phyloP scores from a whole-genome alignment of 73 alveolate species.

The Loxodes magnus region DNA sequence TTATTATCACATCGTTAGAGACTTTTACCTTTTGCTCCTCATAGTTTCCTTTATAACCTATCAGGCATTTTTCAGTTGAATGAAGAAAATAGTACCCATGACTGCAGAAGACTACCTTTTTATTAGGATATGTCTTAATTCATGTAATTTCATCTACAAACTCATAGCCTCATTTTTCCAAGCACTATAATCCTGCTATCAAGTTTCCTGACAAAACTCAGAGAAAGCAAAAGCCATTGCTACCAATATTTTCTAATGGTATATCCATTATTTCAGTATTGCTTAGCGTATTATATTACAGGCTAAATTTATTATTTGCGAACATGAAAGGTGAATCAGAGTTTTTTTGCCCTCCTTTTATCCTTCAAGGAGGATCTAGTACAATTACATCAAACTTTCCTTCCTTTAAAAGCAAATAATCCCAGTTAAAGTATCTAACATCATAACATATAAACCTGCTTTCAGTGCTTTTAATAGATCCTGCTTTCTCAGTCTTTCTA shows the following conservation, averaged over 20 bases:
- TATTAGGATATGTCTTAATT: conserved; percentile 57
- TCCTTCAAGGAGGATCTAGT: conserved; percentile 91
- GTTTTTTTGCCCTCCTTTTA: conserved; percentile 77
- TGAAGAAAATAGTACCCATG: conserved; percentile 82
- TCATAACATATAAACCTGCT: conserved; percentile 74
- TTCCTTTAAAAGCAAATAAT: conserved; percentile 43
- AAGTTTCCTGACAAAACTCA: conserved; percentile 69
- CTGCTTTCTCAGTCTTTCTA: too few species aligned
- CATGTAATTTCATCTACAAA: conserved; percentile 68
- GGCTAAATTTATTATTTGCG: conserved; percentile 66
- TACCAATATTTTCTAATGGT: conserved; percentile 52
- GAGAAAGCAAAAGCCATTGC: conserved; percentile 70
- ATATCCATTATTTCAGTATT: conserved; percentile 73
- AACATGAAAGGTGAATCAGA: conserved; percentile 74
- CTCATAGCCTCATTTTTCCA: conserved; percentile 88
- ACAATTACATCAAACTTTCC: conserved; percentile 73
- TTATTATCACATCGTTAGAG: conserved; percentile 57
- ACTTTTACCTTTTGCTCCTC: conserved; percentile 45
- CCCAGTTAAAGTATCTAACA: conserved; percentile 66
- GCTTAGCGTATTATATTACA: conserved; percentile 72
- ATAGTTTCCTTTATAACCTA: conserved; percentile 62
- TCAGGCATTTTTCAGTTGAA: conserved; percentile 46
- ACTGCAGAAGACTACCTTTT: conserved; percentile 55
- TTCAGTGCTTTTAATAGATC: too few species aligned
- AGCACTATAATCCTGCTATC: conserved; percentile 64